These are phyloP conservation scores for Leishmania mexicana DNA, from an alignment of 208 protist genomes.

Conservation along the genomic window DNA sequence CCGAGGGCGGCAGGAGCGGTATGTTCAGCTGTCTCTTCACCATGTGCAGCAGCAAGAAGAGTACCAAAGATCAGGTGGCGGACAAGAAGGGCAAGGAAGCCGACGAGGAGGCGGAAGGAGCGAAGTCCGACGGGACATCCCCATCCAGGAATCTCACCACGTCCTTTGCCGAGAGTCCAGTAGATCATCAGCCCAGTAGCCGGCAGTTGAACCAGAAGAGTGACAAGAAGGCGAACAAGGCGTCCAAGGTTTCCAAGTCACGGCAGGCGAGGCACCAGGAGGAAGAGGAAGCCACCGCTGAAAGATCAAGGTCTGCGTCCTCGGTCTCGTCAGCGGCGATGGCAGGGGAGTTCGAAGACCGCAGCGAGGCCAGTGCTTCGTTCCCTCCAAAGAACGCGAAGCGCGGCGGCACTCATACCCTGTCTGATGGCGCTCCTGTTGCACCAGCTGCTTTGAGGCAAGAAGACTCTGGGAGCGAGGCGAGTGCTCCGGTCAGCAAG, in stretches of 20 bases:
- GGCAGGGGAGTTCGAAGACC: neutral
- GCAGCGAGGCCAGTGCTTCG: neutral
- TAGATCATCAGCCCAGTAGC: slow-evolving; percentile 1
- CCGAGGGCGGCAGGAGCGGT: neutral
- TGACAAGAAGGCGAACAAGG: neutral
- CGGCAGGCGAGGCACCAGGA: neutral
- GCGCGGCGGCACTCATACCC: neutral
- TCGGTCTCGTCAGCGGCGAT: neutral
- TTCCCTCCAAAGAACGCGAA: neutral
- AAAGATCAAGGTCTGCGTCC: neutral
- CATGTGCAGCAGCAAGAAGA: slow-evolving; percentile 7
- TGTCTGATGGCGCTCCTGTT: slow-evolving; percentile 3
- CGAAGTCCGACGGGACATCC: slow-evolving; percentile 6
- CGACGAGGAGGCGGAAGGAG: slow-evolving; percentile 6
- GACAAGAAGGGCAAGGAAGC: neutral
- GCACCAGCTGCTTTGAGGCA: neutral
- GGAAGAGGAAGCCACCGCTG: neutral
- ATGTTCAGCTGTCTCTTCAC: neutral
- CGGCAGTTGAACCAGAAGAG: slow-evolving; percentile 19
- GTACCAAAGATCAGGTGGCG: slow-evolving; percentile 8
- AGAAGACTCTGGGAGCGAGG: neutral
- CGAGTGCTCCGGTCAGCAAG: neutral
- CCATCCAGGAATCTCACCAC: neutral
- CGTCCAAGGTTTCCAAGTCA: slow-evolving; percentile 5
- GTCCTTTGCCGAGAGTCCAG: neutral